Conservation (phyloP, 306 rosid species). For the Begonia peltatifolia region DNA sequence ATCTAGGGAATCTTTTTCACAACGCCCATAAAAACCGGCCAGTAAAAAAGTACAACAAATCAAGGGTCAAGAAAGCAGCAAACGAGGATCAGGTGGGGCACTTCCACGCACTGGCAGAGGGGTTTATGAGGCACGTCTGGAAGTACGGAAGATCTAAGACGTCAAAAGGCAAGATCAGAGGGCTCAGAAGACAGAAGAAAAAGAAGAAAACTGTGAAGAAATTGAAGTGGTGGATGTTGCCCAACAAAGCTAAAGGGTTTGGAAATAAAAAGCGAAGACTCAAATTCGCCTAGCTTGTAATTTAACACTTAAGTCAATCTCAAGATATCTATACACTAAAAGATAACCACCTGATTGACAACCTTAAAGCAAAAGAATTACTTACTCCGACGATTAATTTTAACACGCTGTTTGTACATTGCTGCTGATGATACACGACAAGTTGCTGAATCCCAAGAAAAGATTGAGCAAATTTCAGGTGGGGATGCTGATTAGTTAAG, state of each 20-base stretch:
- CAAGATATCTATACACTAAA: too few species aligned
- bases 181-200: not conserved
- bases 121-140: slow-evolving; percentile 29
- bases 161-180: slow-evolving; percentile 10
- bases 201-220: not conserved
- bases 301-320: too few species aligned
- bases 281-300: too few species aligned
- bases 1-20: slow-evolving; percentile 37
- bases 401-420: too few species aligned
- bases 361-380: too few species aligned
- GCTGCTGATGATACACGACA: too few species aligned
- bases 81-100: slow-evolving; percentile 24
- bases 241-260: too few species aligned
- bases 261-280: too few species aligned
- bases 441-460: too few species aligned
- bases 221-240: slow-evolving; percentile 30
- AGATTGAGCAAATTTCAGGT: too few species aligned
- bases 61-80: slow-evolving; percentile 10
- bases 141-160: slow-evolving; percentile 22
- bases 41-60: slow-evolving; percentile 6
- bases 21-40: slow-evolving; percentile 7
- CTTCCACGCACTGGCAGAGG: slow-evolving; percentile 43
- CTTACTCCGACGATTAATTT: too few species aligned
- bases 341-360: too few species aligned
- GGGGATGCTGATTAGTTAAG: slow-evolving; percentile 21